Conservation (phyloP, 805 yeast genomes). For the Kazachstania kunashirensis region DNA sequence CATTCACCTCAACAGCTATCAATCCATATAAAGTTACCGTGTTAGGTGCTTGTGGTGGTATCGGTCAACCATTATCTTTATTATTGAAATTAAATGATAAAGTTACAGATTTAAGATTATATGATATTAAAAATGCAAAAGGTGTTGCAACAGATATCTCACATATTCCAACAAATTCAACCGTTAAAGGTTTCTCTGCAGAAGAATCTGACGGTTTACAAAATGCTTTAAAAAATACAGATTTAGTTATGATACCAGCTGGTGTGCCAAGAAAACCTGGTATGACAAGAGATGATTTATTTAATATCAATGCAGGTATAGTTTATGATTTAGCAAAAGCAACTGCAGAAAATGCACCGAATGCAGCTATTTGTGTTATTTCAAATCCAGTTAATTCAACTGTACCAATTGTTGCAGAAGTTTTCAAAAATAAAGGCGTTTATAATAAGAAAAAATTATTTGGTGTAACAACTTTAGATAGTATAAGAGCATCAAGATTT, state of each 20-base stretch:
- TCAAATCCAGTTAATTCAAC: slow-evolving; percentile 97
- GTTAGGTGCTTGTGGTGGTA: slow-evolving; percentile 86
- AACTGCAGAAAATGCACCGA: slow-evolving; percentile 71
- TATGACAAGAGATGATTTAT: slow-evolving; percentile 95
- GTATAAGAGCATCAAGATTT: slow-evolving; percentile 82
- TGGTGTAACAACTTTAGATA: slow-evolving; percentile 94
- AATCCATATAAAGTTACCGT: slow-evolving; percentile 72
- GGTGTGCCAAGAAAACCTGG: slow-evolving; percentile 99
- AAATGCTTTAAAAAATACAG: slow-evolving; percentile 61
- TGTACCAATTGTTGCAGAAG: slow-evolving; percentile 93
- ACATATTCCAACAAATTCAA: slow-evolving; percentile 87
- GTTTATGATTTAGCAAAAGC: slow-evolving; percentile 88
- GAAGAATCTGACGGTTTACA: slow-evolving; percentile 60
- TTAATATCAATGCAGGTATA: slow-evolving; percentile 92
- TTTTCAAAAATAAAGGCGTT: slow-evolving; percentile 71
- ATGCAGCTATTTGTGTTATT: slow-evolving; percentile 73
- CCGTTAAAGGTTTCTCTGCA: slow-evolving; percentile 80
- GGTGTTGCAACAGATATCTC: slow-evolving; percentile 97
- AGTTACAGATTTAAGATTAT: slow-evolving; percentile 76
- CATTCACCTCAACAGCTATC: slow-evolving; percentile 58
- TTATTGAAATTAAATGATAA: slow-evolving; percentile 80
- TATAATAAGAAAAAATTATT: slow-evolving; percentile 87
- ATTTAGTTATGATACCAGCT: slow-evolving; percentile 87
- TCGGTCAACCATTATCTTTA: slow-evolving; percentile 82
- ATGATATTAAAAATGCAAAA: slow-evolving; percentile 85